A percentile compares a stretch with the other conserved stretches of the same genome.
These are phyloP conservation scores for Capsicum chinense DNA, from an alignment of 257 asterid genomes.

Conservation along the genomic window DNA sequence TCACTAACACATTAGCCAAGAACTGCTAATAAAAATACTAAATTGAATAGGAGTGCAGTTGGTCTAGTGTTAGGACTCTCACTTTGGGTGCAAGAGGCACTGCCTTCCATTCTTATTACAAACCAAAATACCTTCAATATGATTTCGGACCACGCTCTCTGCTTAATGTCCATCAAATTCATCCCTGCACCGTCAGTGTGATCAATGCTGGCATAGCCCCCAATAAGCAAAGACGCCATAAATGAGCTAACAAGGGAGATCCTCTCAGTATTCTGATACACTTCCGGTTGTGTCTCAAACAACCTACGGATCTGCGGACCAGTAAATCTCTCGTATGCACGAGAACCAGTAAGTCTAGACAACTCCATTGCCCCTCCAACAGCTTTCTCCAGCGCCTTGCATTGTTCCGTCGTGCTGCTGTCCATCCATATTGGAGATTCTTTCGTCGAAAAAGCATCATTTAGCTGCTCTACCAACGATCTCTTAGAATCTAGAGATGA, in stretches of 20 bases:
- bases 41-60: constrained; percentile 31
- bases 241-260: constrained; percentile 90
- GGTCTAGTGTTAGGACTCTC: constrained; percentile 92
- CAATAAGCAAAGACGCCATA: constrained; percentile 88
- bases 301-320: constrained; percentile 91
- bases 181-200: constrained; percentile 98
- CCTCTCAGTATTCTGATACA: constrained; percentile 73
- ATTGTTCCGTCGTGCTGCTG: constrained; percentile 83
- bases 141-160: constrained; percentile 73
- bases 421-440: constrained; percentile 99
- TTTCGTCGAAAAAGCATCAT: constrained; percentile 68
- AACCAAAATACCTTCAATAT: constrained; percentile 60
- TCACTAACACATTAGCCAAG: neutral
- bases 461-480: constrained; percentile 60
- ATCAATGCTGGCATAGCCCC: constrained; percentile 83
- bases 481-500: constrained; percentile 63
- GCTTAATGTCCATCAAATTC: constrained; percentile 92
- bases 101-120: neutral
- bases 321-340: constrained; percentile 83
- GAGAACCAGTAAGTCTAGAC: constrained; percentile 83
- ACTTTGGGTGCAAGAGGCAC: constrained; percentile 81
- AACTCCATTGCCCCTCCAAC: constrained; percentile 87
- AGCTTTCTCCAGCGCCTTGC: constrained; percentile 75
- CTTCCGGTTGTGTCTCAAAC: constrained; percentile 70
- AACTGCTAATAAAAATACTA: neutral